Percentiles rank a stretch among this genome's conserved stretches.
These are phyloP conservation scores for Boletus reticulatus DNA, from an alignment of 768 basidiomycete species.

Conservation along the genomic window DNA sequence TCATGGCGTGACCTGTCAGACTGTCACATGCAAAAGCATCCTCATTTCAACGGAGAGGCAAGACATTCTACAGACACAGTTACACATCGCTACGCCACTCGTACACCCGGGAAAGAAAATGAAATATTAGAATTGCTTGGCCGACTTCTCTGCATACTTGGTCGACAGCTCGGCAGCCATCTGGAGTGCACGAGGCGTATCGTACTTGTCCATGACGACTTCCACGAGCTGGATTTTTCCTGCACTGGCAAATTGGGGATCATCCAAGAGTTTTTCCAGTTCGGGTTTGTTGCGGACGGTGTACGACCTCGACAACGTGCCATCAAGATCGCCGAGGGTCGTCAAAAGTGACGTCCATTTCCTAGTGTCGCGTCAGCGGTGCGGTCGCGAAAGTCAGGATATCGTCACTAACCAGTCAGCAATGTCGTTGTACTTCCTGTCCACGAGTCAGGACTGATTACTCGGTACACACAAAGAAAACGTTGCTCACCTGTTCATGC, in stretches of 20 bases:
- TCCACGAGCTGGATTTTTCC: conserved; percentile 78
- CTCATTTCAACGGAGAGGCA: too few relatives aligned
- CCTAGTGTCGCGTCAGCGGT: conserved; percentile 30
- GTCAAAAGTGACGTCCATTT: conserved; percentile 63
- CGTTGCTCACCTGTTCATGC: conserved; percentile 45
- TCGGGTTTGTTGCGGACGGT: conserved; percentile 66
- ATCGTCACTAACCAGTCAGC: conserved; percentile 52
- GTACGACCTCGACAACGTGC: conserved; percentile 57
- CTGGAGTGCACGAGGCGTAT: conserved; percentile 66
- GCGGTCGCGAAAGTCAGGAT: not conserved
- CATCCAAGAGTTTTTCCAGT: conserved; percentile 63
- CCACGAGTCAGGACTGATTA: not conserved
- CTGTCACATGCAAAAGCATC: too few relatives aligned
- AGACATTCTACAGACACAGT: too few relatives aligned
- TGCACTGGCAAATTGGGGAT: conserved; percentile 57
- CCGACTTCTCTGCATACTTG: conserved; percentile 14
- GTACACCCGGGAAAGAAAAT: too few relatives aligned
- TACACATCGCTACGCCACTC: too few relatives aligned
- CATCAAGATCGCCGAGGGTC: conserved; percentile 51
- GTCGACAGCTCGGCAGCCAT: conserved; percentile 41
- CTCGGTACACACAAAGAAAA: not conserved
- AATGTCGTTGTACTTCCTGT: conserved; percentile 85
- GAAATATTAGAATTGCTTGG: conserved; percentile 16
- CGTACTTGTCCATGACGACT: conserved; percentile 68
- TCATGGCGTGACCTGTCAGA: too few relatives aligned